phyloP scores from a whole-genome alignment of 495 filamentous ascomycete genomes.

The Elasticomyces elasticus region DNA sequence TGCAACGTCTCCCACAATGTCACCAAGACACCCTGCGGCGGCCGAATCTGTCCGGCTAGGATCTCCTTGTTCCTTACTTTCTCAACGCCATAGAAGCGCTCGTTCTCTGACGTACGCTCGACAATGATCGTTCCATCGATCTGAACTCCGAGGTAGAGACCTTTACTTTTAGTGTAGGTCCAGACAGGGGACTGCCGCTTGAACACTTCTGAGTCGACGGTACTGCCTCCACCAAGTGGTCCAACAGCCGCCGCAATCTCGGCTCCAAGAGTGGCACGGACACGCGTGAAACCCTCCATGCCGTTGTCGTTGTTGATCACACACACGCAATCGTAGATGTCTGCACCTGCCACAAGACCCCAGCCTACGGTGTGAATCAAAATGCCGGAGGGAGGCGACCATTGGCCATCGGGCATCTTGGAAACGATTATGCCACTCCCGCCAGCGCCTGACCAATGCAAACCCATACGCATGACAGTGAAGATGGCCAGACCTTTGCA shows the following conservation, averaged over 20 bases:
- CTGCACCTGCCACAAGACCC: slow-evolving; percentile 75
- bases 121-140: slow-evolving; percentile 76
- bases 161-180: slow-evolving; percentile 78
- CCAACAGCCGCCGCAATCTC: slow-evolving; percentile 68
- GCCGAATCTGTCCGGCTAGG: slow-evolving; percentile 62
- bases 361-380: slow-evolving; percentile 73
- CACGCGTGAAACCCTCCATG: slow-evolving; percentile 66
- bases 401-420: slow-evolving; percentile 67
- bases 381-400: slow-evolving; percentile 82
- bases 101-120: slow-evolving; percentile 81
- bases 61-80: slow-evolving; percentile 67
- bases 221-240: slow-evolving; percentile 62
- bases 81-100: slow-evolving; percentile 63
- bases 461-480: slow-evolving; percentile 80
- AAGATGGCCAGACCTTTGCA: slow-evolving; percentile 82
- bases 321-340: slow-evolving; percentile 86
- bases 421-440: slow-evolving; percentile 74
- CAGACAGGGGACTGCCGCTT: slow-evolving; percentile 63
- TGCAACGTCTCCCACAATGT: slow-evolving; percentile 73
- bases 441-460: slow-evolving; percentile 80
- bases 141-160: slow-evolving; percentile 70
- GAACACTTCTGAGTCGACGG: slow-evolving; percentile 62
- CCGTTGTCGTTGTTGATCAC: slow-evolving; percentile 78
- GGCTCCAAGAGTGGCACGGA: slow-evolving; percentile 65
- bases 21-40: slow-evolving; percentile 50